Evolutionary conservation across 192 early-diverging fungal genomes (phyloP).

Genomic region (Chytriomyces hyalinus): DNA sequence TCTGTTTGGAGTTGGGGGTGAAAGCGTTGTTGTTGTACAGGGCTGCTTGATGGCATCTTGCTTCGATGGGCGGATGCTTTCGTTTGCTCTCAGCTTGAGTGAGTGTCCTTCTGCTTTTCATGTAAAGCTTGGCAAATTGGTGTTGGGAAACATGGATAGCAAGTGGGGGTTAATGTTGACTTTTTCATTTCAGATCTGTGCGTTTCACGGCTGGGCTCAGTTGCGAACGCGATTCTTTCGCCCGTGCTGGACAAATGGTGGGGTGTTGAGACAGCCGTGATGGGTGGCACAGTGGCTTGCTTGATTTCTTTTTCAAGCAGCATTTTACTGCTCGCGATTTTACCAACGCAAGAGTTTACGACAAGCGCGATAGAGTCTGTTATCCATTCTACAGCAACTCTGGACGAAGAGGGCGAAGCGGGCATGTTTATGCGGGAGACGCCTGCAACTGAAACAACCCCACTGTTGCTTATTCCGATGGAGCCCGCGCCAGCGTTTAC

Average conservation of each 20-base stretch:
- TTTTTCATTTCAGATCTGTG: conserved; percentile 46
- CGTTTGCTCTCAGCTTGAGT: conserved; percentile 62
- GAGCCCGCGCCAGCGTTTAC: background rate
- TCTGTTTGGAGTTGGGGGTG: conserved; percentile 60
- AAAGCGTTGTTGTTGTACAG: conserved; percentile 58
- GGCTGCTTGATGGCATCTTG: conserved; percentile 53
- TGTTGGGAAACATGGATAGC: background rate
- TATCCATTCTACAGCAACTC: background rate
- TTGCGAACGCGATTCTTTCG: conserved; percentile 57
- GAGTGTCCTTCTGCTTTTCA: conserved; percentile 14
- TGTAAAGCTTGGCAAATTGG: background rate
- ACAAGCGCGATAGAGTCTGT: background rate
- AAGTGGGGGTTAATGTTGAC: background rate
- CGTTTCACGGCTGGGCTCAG: conserved; percentile 58
- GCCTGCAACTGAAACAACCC: conserved; percentile 2
- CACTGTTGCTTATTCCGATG: conserved; percentile 8
- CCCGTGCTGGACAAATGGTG: conserved; percentile 49
- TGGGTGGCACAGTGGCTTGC: conserved; percentile 53
- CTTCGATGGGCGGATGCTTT: conserved; percentile 55
- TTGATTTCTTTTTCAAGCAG: conserved; percentile 52
- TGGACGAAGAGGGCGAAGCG: conserved; percentile 1
- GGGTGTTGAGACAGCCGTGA: conserved; percentile 43
- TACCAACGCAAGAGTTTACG: conserved; percentile 36
- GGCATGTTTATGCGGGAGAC: background rate
- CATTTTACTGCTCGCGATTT: conserved; percentile 41